Base-by-base conservation (phyloP, 495 filamentous ascomycete species). In the Talaromyces trachyspermus region DNA sequence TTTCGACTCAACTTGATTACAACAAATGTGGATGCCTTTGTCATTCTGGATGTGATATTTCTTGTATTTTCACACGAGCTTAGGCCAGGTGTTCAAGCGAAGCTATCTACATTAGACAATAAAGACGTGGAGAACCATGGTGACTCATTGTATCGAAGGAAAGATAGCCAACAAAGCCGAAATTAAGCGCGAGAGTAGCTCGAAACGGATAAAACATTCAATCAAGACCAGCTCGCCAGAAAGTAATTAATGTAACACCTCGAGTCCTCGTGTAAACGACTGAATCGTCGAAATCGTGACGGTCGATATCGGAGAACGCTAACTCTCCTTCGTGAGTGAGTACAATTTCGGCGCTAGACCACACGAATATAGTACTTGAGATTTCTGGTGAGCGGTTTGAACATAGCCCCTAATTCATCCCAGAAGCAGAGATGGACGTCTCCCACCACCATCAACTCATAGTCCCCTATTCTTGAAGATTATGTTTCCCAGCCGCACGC, bases 291-390 rank as follows among this genome's bases (percentile, higher is more conserved):
- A 40, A 36, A 40, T 23, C 37, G 37, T 24, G 9, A 40, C 5
- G 18, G 37, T 40, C 22, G 18, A 23, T 23, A 12, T 14, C 24
- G 15, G 22, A 40, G n/a, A 40, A 5, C 14, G 14, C 14, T 4
- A 40, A 24, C 18, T 22, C 36, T 17, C 3, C 36, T 38, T 19
- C 19, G 36, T 20, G 36, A 38, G 20, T 38, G 11, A 38, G 36
- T 12, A 38, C 36, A 40, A 23, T 12, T n/a, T 40, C 19, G 22
- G 17, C 22, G 1, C 22, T 40, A 40, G 17, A 40, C 18, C 9
- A 40, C 37, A 24, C 37, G 37, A 40, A 40, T 40, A 40, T 40
- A 23, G 10, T 40, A 40, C 19, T 24, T 40, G 37, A 40, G 20
- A 40, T 40, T 40, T 23, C 37, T 11, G 6, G 19, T 23, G 17